phyloP scores from a whole-genome alignment of 345 rosid genomes.

The Hypericum perforatum region DNA sequence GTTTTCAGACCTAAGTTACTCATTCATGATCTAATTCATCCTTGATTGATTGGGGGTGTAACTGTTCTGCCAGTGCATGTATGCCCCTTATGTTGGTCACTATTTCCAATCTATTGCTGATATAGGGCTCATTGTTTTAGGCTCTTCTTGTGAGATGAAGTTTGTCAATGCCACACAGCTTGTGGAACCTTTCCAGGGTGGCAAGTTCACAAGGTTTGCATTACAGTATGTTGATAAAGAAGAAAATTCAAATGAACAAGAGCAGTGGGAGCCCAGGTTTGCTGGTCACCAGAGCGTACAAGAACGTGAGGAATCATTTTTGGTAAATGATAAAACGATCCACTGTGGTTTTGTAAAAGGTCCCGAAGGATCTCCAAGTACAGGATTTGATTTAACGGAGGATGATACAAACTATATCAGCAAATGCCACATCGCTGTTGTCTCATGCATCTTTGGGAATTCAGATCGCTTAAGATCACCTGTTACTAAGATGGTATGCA shows the following conservation, averaged over 20 bases:
- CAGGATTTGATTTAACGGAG: constrained; percentile 93
- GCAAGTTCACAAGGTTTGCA: constrained; percentile 75
- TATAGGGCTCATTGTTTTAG: constrained; percentile 26
- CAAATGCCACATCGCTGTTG: constrained; percentile 89
- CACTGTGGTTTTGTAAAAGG: constrained; percentile 89
- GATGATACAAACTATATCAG: constrained; percentile 79
- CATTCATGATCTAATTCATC: no score
- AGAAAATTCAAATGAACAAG: constrained; percentile 47
- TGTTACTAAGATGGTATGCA: constrained; percentile 58
- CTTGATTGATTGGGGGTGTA: no score
- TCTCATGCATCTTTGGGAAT: constrained; percentile 94
- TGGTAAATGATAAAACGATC: constrained; percentile 62
- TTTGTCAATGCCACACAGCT: constrained; percentile 65
- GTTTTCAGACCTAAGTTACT: no score
- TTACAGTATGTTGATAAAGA: constrained; percentile 64
- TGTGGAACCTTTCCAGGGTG: constrained; percentile 78
- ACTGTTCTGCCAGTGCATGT: no score
- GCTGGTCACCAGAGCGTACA: constrained; percentile 85
- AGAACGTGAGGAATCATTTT: constrained; percentile 66
- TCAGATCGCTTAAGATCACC: constrained; percentile 90
- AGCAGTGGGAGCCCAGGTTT: constrained; percentile 76
- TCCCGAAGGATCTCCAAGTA: constrained; percentile 65
- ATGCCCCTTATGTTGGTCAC: background rate
- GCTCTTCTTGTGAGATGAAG: constrained; percentile 69
- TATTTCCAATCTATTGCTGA: background rate